phyloP scores from a whole-genome alignment of 2,329 filamentous ascomycete species.

The Exophiala oligosperma region DNA sequence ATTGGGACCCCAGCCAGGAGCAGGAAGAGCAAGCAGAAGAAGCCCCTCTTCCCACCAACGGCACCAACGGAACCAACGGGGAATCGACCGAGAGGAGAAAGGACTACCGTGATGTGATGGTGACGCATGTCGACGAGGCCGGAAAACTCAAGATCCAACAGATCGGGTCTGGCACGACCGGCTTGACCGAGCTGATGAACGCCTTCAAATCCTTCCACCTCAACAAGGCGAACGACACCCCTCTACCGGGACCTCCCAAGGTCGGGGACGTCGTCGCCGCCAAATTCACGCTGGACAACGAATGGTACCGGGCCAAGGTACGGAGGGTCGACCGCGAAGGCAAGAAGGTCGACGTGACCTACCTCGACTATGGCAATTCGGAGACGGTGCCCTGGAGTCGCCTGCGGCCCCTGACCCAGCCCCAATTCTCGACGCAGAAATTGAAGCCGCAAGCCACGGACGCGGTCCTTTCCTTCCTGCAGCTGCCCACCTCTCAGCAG shows the following conservation, averaged over 20 bases:
- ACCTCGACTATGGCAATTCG: slow-evolving; percentile 94
- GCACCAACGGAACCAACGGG: slow-evolving; percentile 50
- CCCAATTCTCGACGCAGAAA: slow-evolving; percentile 76
- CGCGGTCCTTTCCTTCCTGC: slow-evolving; percentile 82
- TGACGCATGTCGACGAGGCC: slow-evolving; percentile 83
- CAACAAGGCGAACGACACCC: slow-evolving; percentile 74
- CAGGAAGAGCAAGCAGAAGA: slow-evolving; percentile 70
- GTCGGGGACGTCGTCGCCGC: slow-evolving; percentile 88
- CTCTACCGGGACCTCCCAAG: slow-evolving; percentile 76
- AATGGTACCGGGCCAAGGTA: slow-evolving; percentile 93
- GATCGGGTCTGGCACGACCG: slow-evolving; percentile 80
- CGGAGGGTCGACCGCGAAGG: slow-evolving; percentile 88
- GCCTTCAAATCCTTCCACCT: slow-evolving; percentile 90
- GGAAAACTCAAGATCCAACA: slow-evolving; percentile 89
- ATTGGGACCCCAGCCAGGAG: slow-evolving; percentile 91
- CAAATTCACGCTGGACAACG: slow-evolving; percentile 81
- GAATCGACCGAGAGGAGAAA: slow-evolving; percentile 64
- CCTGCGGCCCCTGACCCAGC: slow-evolving; percentile 76
- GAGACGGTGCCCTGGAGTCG: slow-evolving; percentile 83
- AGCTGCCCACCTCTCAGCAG: slow-evolving; percentile 78
- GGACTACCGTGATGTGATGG: slow-evolving; percentile 91
- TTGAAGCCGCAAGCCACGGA: slow-evolving; percentile 86
- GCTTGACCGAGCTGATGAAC: slow-evolving; percentile 83
- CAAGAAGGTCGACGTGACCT: slow-evolving; percentile 86
- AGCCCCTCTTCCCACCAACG: slow-evolving; percentile 43